phyloP scores from a whole-genome alignment of 441 rosid species.

The Dalechampia spathulata region DNA sequence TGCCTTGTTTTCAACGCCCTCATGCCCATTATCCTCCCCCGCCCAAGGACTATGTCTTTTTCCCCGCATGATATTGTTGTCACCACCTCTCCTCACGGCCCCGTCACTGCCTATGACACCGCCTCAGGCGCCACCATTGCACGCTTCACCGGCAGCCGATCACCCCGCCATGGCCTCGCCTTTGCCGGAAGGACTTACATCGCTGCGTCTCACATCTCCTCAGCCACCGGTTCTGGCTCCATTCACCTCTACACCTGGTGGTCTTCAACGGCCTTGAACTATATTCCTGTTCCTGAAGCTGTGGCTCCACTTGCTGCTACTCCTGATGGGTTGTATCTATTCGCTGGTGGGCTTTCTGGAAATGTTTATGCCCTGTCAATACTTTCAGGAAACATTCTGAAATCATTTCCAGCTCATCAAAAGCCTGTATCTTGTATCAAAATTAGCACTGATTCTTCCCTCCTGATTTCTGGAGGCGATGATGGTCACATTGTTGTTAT shows the following conservation, averaged over 20 bases:
- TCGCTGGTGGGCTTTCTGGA: conserved; percentile 43
- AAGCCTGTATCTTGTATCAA: conserved; percentile 34
- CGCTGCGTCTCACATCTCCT: conserved; percentile 40
- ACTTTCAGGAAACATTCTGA: conserved; percentile 30
- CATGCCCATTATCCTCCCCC: neutral
- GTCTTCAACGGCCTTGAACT: conserved; percentile 32
- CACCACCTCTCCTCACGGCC: conserved; percentile 40
- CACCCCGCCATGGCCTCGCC: conserved; percentile 40
- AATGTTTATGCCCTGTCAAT: conserved; percentile 20
- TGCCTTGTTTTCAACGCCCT: too few relatives aligned
- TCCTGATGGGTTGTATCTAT: conserved; percentile 29
- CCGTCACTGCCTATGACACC: conserved; percentile 33
- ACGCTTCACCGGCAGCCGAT: conserved; percentile 32
- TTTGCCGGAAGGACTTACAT: conserved; percentile 25
- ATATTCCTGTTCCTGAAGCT: conserved; percentile 38
- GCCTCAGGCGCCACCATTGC: conserved; percentile 24
- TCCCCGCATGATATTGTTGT: conserved; percentile 28
- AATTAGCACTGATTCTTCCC: conserved; percentile 28
- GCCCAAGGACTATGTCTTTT: conserved; percentile 8
- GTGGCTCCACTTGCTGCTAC: conserved; percentile 35
- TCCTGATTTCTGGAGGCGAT: conserved; percentile 37
- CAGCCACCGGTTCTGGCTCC: conserved; percentile 29
- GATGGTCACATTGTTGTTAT: conserved; percentile 26
- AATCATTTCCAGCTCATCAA: conserved; percentile 27
- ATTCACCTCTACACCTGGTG: conserved; percentile 44